Evolutionary conservation across 2,329 filamentous ascomycete genomes (phyloP).

Genomic region (Arachnomyces sp.): DNA sequence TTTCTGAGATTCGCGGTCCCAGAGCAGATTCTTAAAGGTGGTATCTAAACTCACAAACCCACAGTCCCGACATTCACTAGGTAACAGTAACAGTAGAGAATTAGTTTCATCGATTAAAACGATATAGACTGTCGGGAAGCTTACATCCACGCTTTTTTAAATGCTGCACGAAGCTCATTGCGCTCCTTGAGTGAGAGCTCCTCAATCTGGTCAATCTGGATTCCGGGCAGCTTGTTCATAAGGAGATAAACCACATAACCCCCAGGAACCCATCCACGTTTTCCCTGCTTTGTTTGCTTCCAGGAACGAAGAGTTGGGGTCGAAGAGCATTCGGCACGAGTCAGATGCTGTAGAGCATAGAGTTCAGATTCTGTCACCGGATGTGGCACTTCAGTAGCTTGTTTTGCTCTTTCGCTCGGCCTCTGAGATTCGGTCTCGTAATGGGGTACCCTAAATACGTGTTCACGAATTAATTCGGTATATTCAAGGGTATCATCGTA

Average conservation of each 20-base stretch:
- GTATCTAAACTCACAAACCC: background rate
- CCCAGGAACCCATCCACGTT: background rate
- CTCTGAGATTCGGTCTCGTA: too few species aligned
- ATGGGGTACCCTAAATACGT: too few species aligned
- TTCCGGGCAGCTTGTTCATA: constrained; percentile 5
- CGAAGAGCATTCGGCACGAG: background rate
- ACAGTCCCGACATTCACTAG: background rate
- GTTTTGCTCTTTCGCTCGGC: too few species aligned
- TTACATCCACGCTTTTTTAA: too few species aligned
- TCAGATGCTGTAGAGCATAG: constrained; percentile 1
- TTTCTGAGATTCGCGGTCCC: background rate
- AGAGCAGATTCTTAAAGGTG: constrained; percentile 2
- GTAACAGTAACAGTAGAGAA: background rate
- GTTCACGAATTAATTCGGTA: too few species aligned
- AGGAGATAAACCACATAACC: constrained; percentile 4
- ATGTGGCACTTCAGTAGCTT: too few species aligned
- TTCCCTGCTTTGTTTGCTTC: background rate
- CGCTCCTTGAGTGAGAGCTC: background rate
- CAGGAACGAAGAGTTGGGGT: constrained; percentile 1
- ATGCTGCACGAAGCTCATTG: too few species aligned
- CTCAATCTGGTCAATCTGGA: background rate
- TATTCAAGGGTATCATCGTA: too few species aligned
- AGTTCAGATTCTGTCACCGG: background rate
- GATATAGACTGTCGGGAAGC: background rate
- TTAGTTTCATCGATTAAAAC: background rate